phyloP scores from a whole-genome alignment of 306 rosid species.

The Dalbergia cultrata region DNA sequence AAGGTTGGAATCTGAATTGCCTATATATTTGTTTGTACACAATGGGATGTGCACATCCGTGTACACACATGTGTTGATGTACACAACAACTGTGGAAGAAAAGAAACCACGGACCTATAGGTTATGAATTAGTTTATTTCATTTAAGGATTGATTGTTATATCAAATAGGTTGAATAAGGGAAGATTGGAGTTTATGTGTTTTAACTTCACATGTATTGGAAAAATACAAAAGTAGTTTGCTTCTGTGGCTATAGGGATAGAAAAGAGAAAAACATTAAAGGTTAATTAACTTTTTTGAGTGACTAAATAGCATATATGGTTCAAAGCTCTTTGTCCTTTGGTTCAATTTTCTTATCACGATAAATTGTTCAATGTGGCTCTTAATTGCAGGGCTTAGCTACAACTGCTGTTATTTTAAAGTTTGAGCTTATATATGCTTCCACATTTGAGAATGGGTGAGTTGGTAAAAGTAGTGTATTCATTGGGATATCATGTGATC shows the following conservation, averaged over 20 bases:
- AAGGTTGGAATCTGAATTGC: conserved; percentile 30
- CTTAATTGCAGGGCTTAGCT: conserved; percentile 70
- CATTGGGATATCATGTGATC: conserved; percentile 25
- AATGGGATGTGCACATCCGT: neutral
- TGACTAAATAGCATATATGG: conserved; percentile 1
- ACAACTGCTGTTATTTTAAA: conserved; percentile 79
- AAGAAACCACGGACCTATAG: neutral
- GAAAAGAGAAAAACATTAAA: neutral
- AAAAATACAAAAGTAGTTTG: conserved; percentile 5
- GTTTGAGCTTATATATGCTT: conserved; percentile 92
- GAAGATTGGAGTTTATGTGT: conserved; percentile 23
- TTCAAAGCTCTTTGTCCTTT: neutral
- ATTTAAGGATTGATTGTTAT: neutral
- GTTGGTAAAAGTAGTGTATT: conserved; percentile 38
- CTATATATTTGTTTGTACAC: conserved; percentile 11
- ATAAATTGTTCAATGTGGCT: conserved; percentile 36
- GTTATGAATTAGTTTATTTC: conserved; percentile 13
- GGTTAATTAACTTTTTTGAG: conserved; percentile 7
- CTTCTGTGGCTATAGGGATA: conserved; percentile 24
- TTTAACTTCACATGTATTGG: neutral
- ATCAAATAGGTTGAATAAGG: neutral
- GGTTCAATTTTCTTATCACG: conserved; percentile 23
- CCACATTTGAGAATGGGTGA: conserved; percentile 72
- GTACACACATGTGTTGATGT: neutral
- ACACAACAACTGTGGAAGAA: neutral